Percentiles rank a stretch among this genome's conserved stretches.
These are phyloP conservation scores for Neobulgaria alba DNA, from an alignment of 2,329 filamentous ascomycete genomes.

Conservation along the genomic window DNA sequence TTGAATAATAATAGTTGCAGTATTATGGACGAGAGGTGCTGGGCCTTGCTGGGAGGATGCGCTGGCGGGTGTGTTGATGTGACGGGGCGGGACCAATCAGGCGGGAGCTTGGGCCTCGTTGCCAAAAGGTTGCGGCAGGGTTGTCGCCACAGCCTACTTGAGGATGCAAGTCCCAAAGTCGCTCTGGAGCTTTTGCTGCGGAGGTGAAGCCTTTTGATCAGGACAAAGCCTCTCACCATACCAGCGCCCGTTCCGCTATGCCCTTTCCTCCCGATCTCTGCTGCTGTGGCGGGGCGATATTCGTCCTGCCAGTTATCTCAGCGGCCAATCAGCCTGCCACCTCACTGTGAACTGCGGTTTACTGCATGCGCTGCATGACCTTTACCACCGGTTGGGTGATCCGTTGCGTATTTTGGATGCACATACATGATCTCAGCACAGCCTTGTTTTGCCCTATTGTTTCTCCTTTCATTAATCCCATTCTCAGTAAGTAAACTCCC, in stretches of 20 bases:
- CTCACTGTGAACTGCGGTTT: too few relatives aligned
- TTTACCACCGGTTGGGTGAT: too few relatives aligned
- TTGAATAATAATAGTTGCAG: slow-evolving; percentile 4
- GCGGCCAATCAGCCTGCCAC: too few relatives aligned
- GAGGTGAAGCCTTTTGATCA: not conserved
- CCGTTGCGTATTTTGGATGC: too few relatives aligned
- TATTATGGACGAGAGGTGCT: slow-evolving; percentile 2
- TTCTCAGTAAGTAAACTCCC: too few relatives aligned
- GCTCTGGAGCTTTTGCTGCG: not conserved
- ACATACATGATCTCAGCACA: too few relatives aligned
- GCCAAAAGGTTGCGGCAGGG: not conserved
- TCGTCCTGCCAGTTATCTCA: too few relatives aligned
- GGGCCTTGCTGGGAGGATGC: not conserved
- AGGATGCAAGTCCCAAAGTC: not conserved
- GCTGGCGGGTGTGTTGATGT: too few relatives aligned
- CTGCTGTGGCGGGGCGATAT: slow-evolving; percentile 11
- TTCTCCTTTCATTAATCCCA: too few relatives aligned
- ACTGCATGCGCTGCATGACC: too few relatives aligned
- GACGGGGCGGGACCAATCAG: too few relatives aligned
- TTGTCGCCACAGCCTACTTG: not conserved
- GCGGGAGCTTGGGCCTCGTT: not conserved
- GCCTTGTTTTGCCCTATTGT: too few relatives aligned
- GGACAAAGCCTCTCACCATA: not conserved
- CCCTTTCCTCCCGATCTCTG: slow-evolving; percentile 1
- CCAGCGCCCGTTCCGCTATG: not conserved